These are phyloP conservation scores for Globisporangium irregulare DNA, from an alignment of 352 stramenopile genomes.

Conservation along the genomic window DNA sequence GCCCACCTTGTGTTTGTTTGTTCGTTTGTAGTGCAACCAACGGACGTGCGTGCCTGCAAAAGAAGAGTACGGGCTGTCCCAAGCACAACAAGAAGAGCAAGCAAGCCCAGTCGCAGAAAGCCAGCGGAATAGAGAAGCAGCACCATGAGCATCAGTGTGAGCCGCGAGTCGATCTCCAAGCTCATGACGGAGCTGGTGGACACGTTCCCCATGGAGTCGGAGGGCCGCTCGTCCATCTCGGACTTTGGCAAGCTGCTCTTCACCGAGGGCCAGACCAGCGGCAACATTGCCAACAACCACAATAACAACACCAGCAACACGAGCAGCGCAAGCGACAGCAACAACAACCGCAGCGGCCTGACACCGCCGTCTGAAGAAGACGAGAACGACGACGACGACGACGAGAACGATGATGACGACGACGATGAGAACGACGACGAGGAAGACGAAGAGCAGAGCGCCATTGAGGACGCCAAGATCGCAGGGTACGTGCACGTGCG, in stretches of 20 bases:
- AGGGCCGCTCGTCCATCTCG: conserved; percentile 77
- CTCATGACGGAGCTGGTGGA: conserved; percentile 85
- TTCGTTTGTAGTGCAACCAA: background rate
- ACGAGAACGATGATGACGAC: conserved; percentile 13
- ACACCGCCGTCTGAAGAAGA: conserved; percentile 15
- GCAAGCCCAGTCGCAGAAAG: conserved; percentile 3
- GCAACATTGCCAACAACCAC: conserved; percentile 10
- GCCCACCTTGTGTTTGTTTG: background rate
- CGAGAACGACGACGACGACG: conserved; percentile 19
- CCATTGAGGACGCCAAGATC: conserved; percentile 20
- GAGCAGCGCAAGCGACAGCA: conserved; percentile 6
- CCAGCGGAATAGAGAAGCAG: background rate
- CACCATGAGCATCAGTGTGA: conserved; percentile 73
- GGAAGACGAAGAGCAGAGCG: conserved; percentile 19
- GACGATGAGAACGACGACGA: conserved; percentile 14
- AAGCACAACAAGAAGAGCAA: conserved; percentile 6
- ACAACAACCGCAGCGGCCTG: conserved; percentile 4
- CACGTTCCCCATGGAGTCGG: conserved; percentile 74
- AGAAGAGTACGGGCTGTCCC: background rate
- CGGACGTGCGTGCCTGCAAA: conserved; percentile 5
- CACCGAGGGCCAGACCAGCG: conserved; percentile 52
- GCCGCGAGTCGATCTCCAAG: conserved; percentile 81
- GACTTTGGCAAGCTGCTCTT: conserved; percentile 87
- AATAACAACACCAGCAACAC: background rate
- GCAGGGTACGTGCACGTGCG: conserved; percentile 10